Conservation (phyloP, 169 alveolate species). For the Cryptosporidium sp. region DNA sequence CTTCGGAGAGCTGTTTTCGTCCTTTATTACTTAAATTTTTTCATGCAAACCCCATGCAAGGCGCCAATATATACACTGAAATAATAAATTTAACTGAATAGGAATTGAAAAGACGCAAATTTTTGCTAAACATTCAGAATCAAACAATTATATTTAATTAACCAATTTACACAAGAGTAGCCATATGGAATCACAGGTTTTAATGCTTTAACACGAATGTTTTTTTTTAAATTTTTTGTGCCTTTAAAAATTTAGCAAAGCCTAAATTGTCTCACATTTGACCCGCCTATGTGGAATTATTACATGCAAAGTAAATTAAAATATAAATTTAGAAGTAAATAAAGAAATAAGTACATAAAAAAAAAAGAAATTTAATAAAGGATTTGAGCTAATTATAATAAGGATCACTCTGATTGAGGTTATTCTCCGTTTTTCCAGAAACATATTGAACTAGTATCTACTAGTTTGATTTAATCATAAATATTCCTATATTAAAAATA, state of each 20-base stretch:
- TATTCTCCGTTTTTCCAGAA: not conserved
- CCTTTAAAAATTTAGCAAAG: not conserved
- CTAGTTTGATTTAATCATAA: not conserved
- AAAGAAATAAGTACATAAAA: not conserved
- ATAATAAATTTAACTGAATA: not conserved
- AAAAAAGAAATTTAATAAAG: too few relatives aligned
- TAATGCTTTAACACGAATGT: not conserved
- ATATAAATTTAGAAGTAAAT: not conserved
- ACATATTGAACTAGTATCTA: too few relatives aligned
- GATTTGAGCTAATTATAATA: not conserved
- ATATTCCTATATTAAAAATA: not conserved
- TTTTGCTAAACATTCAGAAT: not conserved
- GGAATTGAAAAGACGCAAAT: not conserved
- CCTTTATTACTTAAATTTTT: not conserved
- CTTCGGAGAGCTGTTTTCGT: not conserved
- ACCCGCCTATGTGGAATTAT: not conserved
- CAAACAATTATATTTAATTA: too few relatives aligned
- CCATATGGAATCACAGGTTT: not conserved
- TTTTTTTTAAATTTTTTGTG: too few relatives aligned
- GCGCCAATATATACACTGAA: constrained; percentile 1
- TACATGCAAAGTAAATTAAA: constrained; percentile 8
- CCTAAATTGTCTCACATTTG: not conserved
- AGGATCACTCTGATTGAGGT: not conserved
- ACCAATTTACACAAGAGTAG: not conserved
- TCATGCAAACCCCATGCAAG: constrained; percentile 27